phyloP scores from a whole-genome alignment of 2,329 filamentous ascomycete species.

The Monosporascus sp. region DNA sequence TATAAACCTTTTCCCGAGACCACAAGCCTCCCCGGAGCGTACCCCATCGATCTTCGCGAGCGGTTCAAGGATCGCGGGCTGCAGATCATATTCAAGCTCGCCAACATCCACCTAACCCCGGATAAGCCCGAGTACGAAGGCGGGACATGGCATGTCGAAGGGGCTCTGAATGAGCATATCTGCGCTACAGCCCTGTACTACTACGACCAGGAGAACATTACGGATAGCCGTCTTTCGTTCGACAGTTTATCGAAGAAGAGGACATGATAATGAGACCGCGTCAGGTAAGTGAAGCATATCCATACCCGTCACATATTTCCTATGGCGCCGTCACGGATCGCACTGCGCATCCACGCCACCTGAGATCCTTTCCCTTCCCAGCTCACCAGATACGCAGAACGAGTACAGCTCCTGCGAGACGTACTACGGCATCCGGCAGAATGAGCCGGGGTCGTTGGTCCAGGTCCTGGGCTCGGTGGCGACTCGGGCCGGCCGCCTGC shows the following conservation, averaged over 20 bases:
- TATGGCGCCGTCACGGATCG: conserved; percentile 5
- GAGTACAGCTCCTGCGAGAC: conserved; percentile 30
- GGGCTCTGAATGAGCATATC: conserved; percentile 57
- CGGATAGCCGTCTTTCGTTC: conserved; percentile 43
- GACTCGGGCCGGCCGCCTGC: conserved; percentile 41
- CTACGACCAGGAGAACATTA: conserved; percentile 56
- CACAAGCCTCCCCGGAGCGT: conserved; percentile 1
- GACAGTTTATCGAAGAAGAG: conserved; percentile 32
- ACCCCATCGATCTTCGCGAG: conserved; percentile 19
- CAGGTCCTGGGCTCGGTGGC: conserved; percentile 44
- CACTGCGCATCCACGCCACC: too few relatives aligned
- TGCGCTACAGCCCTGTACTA: conserved; percentile 59
- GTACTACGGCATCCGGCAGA: conserved; percentile 28
- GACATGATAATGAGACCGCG: conserved; percentile 13
- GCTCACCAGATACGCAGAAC: conserved; percentile 17
- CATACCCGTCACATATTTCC: not conserved
- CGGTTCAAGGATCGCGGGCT: conserved; percentile 32
- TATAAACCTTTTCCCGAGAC: conserved; percentile 5
- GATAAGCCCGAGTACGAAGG: conserved; percentile 49
- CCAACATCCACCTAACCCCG: conserved; percentile 56
- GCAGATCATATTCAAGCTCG: conserved; percentile 60
- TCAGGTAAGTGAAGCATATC: not conserved
- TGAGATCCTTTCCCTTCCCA: too few relatives aligned
- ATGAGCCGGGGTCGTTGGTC: conserved; percentile 27
- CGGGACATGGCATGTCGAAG: conserved; percentile 52